Evolutionary conservation across 768 basidiomycete genomes (phyloP).

Genomic region (Termitomyces sp.): DNA sequence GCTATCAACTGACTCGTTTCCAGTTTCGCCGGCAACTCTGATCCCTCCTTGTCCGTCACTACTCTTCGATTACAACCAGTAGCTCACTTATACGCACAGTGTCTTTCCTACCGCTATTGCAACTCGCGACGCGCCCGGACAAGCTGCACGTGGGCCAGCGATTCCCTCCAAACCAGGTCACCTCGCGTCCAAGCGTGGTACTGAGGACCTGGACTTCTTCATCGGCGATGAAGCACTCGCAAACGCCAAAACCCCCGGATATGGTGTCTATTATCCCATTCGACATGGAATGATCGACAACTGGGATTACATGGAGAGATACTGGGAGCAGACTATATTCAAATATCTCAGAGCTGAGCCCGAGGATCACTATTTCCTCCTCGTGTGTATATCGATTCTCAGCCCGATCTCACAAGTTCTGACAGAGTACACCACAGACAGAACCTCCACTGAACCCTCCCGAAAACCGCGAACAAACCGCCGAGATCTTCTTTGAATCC

Average conservation of each 20-base stretch:
- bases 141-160: constrained; percentile 65
- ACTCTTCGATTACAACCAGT: neutral
- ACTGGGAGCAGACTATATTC: constrained; percentile 99
- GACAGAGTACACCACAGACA: constrained; percentile 49
- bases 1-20: constrained; percentile 1
- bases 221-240: constrained; percentile 98
- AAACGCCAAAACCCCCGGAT: constrained; percentile 91
- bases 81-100: constrained; percentile 28
- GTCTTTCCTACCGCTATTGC: constrained; percentile 99
- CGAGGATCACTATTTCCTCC: constrained; percentile 96
- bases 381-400: constrained; percentile 50
- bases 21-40: constrained; percentile 97
- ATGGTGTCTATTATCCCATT: constrained; percentile 94
- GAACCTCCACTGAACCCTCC: constrained; percentile 98
- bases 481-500: constrained; percentile 99
- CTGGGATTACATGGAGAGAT: constrained; percentile 98
- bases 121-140: constrained; percentile 67
- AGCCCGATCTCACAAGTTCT: neutral
- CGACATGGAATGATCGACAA: constrained; percentile 97
- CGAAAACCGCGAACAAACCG: constrained; percentile 98
- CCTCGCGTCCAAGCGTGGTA: constrained; percentile 93
- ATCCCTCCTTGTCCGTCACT: constrained; percentile 86
- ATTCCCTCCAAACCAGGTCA: constrained; percentile 84
- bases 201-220: constrained; percentile 99
- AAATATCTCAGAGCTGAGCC: constrained; percentile 98